Evolutionary conservation across 164 flowering plant genomes (phyloP).

Genomic region (Stephania cephalantha): DNA sequence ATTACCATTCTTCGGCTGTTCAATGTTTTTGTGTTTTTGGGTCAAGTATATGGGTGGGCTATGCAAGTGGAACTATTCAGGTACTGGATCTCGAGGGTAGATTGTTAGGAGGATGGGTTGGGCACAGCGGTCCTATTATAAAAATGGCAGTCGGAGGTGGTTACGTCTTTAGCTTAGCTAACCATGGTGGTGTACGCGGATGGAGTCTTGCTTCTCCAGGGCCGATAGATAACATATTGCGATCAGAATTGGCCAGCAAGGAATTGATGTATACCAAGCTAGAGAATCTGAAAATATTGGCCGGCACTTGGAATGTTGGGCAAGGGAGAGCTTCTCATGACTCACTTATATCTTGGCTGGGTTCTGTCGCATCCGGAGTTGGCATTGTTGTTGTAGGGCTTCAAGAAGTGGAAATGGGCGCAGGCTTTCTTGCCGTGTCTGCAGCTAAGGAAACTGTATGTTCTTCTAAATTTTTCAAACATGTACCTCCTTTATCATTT

Average conservation of each 20-base stretch:
- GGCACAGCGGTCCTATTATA: slow-evolving; percentile 70
- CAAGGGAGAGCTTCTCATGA: slow-evolving; percentile 87
- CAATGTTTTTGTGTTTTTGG: slow-evolving; percentile 78
- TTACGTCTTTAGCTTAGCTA: slow-evolving; percentile 73
- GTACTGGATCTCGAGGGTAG: slow-evolving; percentile 78
- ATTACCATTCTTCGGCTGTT: slow-evolving; percentile 53
- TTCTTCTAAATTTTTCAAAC: not conserved
- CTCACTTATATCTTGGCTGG: slow-evolving; percentile 77
- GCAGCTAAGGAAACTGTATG: slow-evolving; percentile 97
- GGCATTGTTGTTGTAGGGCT: slow-evolving; percentile 84
- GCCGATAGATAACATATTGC: slow-evolving; percentile 60
- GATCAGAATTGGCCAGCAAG: slow-evolving; percentile 61
- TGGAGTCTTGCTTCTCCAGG: slow-evolving; percentile 85
- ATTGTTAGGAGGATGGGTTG: slow-evolving; percentile 79
- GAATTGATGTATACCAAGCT: slow-evolving; percentile 45
- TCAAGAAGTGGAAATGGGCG: slow-evolving; percentile 99
- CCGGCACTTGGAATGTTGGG: slow-evolving; percentile 99
- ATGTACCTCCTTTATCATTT: not conserved
- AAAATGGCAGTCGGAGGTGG: slow-evolving; percentile 64
- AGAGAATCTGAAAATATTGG: slow-evolving; percentile 58
- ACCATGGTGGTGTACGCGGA: slow-evolving; percentile 94
- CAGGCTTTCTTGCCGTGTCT: slow-evolving; percentile 97
- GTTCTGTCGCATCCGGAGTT: slow-evolving; percentile 67
- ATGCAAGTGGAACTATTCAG: slow-evolving; percentile 69
- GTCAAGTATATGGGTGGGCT: slow-evolving; percentile 73